These are phyloP conservation scores for Backusella circina DNA, from an alignment of 192 early-diverging fungal species.

Conservation along the genomic window DNA sequence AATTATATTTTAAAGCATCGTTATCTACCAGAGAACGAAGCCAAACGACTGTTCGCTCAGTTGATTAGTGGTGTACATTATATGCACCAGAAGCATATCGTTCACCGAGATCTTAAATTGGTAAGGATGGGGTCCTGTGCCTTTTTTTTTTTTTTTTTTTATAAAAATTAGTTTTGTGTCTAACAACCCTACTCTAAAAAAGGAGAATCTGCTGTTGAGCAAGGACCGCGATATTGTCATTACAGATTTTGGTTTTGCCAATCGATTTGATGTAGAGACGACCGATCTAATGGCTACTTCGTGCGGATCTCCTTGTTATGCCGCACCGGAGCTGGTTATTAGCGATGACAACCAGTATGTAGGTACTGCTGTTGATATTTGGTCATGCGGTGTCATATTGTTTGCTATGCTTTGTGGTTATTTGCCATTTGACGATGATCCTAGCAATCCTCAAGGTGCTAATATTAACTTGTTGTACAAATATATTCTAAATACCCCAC, in stretches of 20 bases:
- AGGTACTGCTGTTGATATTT: constrained; percentile 92
- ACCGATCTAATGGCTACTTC: constrained; percentile 84
- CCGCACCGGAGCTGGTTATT: constrained; percentile 95
- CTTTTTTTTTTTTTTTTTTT: neutral
- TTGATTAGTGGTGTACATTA: constrained; percentile 90
- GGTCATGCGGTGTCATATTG: constrained; percentile 97
- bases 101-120: constrained; percentile 93
- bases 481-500: constrained; percentile 77
- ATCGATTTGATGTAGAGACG: constrained; percentile 66
- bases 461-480: constrained; percentile 79
- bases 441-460: constrained; percentile 81
- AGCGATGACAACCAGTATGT: constrained; percentile 88
- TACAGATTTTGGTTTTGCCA: constrained; percentile 98
- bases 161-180: neutral
- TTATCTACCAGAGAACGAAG: constrained; percentile 85
- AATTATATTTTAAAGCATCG: constrained; percentile 91
- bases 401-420: constrained; percentile 89
- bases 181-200: constrained; percentile 8
- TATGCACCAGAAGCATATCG: constrained; percentile 85
- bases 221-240: constrained; percentile 89
- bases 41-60: constrained; percentile 87
- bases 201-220: constrained; percentile 94
- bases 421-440: constrained; percentile 87
- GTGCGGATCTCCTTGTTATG: constrained; percentile 97
- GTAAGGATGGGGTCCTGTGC: constrained; percentile 26